These are phyloP conservation scores for Tuber calosporum DNA, from an alignment of 495 filamentous ascomycete species.

Conservation along the genomic window DNA sequence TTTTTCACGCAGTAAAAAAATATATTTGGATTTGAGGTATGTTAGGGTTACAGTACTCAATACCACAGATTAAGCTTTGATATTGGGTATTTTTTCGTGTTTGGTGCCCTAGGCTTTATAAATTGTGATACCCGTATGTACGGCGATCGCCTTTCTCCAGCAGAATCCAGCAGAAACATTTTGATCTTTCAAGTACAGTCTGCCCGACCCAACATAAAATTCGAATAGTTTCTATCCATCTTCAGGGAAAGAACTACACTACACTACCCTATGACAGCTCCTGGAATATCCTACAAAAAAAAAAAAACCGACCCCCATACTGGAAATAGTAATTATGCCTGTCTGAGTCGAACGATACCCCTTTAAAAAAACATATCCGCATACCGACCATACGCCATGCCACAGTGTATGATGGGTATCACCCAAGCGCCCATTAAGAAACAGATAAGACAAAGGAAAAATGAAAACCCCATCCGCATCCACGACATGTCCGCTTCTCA, in stretches of 20 bases:
- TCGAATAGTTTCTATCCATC: background rate
- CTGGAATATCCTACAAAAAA: background rate
- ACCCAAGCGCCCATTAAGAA: background rate
- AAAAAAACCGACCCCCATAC: background rate
- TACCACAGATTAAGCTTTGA: background rate
- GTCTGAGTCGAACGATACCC: background rate
- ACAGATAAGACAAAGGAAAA: background rate
- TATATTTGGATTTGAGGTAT: background rate
- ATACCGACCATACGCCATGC: background rate
- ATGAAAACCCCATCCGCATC: slow-evolving; percentile 3
- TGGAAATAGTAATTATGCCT: background rate
- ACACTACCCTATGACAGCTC: background rate
- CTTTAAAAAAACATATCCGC: background rate
- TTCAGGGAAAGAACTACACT: background rate
- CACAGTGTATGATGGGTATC: background rate
- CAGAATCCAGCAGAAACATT: background rate
- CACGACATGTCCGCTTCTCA: background rate
- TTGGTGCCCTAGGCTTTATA: background rate
- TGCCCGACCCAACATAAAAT: background rate
- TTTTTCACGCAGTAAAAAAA: background rate
- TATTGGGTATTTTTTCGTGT: background rate
- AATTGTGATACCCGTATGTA: background rate
- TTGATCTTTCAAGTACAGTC: background rate
- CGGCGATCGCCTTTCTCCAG: background rate
- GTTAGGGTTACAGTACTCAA: background rate